Evolutionary conservation across 1,284 basidiomycete genomes (phyloP).

Genomic region (Trametes polyzona): DNA sequence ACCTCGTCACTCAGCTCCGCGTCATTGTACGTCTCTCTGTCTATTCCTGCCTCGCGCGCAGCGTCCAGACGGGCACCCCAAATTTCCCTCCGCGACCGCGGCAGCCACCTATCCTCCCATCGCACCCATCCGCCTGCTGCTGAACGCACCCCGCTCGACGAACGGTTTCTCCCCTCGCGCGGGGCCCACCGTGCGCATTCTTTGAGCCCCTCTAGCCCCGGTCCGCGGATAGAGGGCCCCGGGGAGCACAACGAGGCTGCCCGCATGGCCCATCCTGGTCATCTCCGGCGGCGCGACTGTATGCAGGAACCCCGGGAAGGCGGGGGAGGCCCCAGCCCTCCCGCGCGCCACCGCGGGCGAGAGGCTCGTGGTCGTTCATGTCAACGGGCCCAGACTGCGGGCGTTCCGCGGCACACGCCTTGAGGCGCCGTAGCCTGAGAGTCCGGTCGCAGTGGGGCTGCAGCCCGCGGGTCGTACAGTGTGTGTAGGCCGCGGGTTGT

Average conservation of each 20-base stretch:
- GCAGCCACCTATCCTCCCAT: neutral
- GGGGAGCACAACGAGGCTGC: conserved; percentile 2
- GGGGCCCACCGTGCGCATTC: neutral
- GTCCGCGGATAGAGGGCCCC: conserved; percentile 3
- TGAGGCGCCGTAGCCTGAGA: neutral
- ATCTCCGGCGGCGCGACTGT: conserved; percentile 11
- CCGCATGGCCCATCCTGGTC: conserved; percentile 7
- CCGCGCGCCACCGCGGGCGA: neutral
- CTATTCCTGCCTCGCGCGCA: neutral
- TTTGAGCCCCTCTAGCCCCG: conserved; percentile 12
- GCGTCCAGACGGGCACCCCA: neutral
- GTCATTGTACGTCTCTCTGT: too few species aligned
- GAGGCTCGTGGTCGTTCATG: neutral
- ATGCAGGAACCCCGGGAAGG: conserved; percentile 13
- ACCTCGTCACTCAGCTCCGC: too few species aligned
- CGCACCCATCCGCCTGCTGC: neutral
- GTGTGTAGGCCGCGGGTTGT: too few species aligned
- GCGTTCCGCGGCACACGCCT: neutral
- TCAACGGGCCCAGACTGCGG: neutral
- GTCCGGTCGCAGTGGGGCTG: too few species aligned
- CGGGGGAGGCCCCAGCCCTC: neutral
- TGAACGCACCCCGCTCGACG: too few species aligned
- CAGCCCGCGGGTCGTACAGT: too few species aligned
- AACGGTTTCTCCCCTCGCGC: conserved; percentile 2
- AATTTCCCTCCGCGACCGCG: neutral